These are phyloP conservation scores for Russula earlei DNA, from an alignment of 768 basidiomycete species.

Conservation along the genomic window DNA sequence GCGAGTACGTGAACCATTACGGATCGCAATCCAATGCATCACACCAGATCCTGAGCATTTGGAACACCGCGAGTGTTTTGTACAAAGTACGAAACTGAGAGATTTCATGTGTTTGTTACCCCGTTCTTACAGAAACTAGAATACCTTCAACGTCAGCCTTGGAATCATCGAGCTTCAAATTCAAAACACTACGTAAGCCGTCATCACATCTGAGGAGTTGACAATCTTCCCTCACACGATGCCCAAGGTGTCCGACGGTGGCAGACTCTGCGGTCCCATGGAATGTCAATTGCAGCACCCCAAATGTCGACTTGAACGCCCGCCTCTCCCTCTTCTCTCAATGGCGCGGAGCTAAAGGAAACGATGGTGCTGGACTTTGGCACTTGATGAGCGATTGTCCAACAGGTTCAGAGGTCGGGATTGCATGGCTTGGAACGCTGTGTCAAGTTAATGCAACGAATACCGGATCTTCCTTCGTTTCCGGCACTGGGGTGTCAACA, in stretches of 20 bases:
- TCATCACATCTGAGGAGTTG: constrained; percentile 2
- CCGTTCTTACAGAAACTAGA: constrained; percentile 25
- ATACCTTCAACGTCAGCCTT: constrained; percentile 76
- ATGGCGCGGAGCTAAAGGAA: constrained; percentile 67
- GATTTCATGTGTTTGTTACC: background rate
- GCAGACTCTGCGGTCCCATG: constrained; percentile 48
- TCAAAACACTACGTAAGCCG: constrained; percentile 42
- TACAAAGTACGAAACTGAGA: constrained; percentile 42
- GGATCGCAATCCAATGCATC: constrained; percentile 58
- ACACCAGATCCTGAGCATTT: constrained; percentile 62
- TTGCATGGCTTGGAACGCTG: constrained; percentile 81
- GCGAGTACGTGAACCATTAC: constrained; percentile 61
- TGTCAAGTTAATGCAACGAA: constrained; percentile 48
- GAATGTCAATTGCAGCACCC: constrained; percentile 58
- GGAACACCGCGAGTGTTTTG: constrained; percentile 69
- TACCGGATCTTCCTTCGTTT: constrained; percentile 43
- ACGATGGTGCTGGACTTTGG: constrained; percentile 77
- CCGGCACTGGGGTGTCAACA: constrained; percentile 77
- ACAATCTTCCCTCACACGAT: background rate
- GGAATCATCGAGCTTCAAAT: constrained; percentile 75
- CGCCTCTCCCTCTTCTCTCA: constrained; percentile 71
- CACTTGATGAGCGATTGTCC: constrained; percentile 82
- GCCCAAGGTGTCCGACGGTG: constrained; percentile 48
- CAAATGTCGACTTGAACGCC: constrained; percentile 46
- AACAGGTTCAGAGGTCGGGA: constrained; percentile 74